Conservation (phyloP, 2,329 filamentous ascomycete species). For the Aspergillus sp. region DNA sequence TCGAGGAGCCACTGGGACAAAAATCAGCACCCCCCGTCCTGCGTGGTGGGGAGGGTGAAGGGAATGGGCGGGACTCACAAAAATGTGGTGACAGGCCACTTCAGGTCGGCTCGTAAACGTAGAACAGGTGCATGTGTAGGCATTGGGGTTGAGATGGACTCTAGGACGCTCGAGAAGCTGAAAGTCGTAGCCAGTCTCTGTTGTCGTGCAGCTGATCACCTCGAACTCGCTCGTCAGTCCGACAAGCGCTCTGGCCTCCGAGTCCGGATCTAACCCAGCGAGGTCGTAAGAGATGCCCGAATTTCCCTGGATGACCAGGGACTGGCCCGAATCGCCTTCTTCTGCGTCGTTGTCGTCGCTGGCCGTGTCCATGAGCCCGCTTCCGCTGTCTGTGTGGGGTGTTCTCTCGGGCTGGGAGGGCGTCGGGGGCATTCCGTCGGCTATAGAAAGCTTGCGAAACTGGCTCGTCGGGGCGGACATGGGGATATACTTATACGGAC, state of each 20-base stretch:
- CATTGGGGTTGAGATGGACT: conserved; percentile 29
- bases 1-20: conserved; percentile 41
- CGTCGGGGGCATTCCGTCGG: conserved; percentile 30
- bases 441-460: conserved; percentile 39
- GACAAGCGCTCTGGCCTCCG: conserved; percentile 31
- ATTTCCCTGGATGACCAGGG: conserved; percentile 24
- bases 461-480: conserved; percentile 42
- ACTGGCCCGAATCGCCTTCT: conserved; percentile 15
- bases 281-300: conserved; percentile 38
- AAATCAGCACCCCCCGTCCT: conserved; percentile 7
- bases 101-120: conserved; percentile 28
- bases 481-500: conserved; percentile 8
- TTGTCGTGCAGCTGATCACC: conserved; percentile 32
- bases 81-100: conserved; percentile 41
- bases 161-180: conserved; percentile 34
- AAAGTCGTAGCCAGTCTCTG: conserved; percentile 34
- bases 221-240: conserved; percentile 33
- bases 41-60: background rate
- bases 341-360: conserved; percentile 16
- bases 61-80: conserved; percentile 28
- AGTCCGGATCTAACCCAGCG: conserved; percentile 26
- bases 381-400: conserved; percentile 15
- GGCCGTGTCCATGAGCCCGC: conserved; percentile 10
- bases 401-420: conserved; percentile 24
- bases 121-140: conserved; percentile 36